Evolutionary conservation across 1,284 basidiomycete genomes (phyloP).

Genomic region (Ganoderma multipileum): DNA sequence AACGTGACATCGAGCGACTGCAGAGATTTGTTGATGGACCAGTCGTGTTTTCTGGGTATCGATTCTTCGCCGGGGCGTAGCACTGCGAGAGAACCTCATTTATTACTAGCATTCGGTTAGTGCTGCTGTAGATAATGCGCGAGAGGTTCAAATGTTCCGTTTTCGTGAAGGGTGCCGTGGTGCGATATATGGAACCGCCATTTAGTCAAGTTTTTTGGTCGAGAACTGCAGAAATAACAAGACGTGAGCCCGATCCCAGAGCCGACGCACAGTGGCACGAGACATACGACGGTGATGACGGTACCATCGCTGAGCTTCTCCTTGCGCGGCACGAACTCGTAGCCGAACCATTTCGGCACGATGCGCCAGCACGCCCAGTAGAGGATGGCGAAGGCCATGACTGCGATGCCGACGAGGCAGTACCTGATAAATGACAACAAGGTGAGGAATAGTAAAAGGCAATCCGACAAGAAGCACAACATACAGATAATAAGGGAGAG

Average conservation of each 20-base stretch:
- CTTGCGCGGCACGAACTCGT: constrained; percentile 55
- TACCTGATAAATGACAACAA: constrained; percentile 43
- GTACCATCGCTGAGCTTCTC: constrained; percentile 61
- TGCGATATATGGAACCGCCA: too few relatives aligned
- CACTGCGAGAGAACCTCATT: too few relatives aligned
- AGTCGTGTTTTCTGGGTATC: not conserved
- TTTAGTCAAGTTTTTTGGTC: constrained; percentile 23
- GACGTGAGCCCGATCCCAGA: not conserved
- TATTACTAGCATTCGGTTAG: too few relatives aligned
- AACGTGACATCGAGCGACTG: not conserved
- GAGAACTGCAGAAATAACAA: constrained; percentile 22
- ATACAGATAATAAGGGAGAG: constrained; percentile 64
- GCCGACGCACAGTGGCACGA: not conserved
- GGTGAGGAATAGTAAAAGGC: not conserved
- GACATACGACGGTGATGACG: constrained; percentile 57
- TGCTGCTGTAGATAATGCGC: too few relatives aligned
- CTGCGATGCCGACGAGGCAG: constrained; percentile 60
- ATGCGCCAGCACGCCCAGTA: constrained; percentile 67
- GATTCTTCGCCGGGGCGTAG: not conserved
- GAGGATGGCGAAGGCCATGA: constrained; percentile 52
- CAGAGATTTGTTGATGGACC: not conserved
- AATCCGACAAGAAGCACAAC: constrained; percentile 24
- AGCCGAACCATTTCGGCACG: constrained; percentile 56
- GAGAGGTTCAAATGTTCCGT: too few relatives aligned
- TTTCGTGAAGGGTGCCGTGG: too few relatives aligned